A percentile compares a stretch with the other conserved stretches of the same genome.
Evolutionary conservation across 2,329 filamentous ascomycete genomes (phyloP).

Genomic region (Bisporella sp.): DNA sequence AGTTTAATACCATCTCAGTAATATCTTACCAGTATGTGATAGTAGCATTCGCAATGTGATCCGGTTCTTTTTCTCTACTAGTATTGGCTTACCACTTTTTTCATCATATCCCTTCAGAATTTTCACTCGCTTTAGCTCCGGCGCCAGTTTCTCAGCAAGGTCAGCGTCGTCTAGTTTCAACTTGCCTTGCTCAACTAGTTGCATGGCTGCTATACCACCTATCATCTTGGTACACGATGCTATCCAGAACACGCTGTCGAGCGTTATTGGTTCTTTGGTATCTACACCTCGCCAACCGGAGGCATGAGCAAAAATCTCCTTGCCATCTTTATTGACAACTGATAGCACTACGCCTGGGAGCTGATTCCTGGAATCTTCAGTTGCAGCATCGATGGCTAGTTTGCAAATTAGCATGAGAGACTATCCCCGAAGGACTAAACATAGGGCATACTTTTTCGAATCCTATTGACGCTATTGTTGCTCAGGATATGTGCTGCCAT

Average conservation of each 20-base stretch:
- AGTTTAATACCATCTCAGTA: not conserved
- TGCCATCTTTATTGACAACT: conserved; percentile 38
- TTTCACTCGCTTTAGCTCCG: conserved; percentile 41
- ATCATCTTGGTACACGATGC: conserved; percentile 51
- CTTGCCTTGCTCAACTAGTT: conserved; percentile 44
- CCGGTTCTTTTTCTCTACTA: conserved; percentile 33
- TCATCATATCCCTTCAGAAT: conserved; percentile 38
- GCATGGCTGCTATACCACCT: conserved; percentile 44
- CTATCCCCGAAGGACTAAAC: conserved; percentile 30
- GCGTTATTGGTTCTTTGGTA: conserved; percentile 43
- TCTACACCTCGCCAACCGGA: conserved; percentile 38
- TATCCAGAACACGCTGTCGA: conserved; percentile 54
- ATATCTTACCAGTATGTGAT: conserved; percentile 33
- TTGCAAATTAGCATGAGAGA: not conserved
- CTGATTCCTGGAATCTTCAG: not conserved
- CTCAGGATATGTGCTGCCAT: not conserved
- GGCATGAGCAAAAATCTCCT: conserved; percentile 40
- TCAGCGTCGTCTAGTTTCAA: conserved; percentile 48
- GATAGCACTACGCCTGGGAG: conserved; percentile 40
- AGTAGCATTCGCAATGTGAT: conserved; percentile 55
- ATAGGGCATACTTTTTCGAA: not conserved
- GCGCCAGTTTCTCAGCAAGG: conserved; percentile 38
- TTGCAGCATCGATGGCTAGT: conserved; percentile 20
- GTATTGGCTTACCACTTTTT: conserved; percentile 26
- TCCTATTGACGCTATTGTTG: not conserved